phyloP scores from a whole-genome alignment of 106 monocot genomes.

The Phalaenopsis equestris region DNA sequence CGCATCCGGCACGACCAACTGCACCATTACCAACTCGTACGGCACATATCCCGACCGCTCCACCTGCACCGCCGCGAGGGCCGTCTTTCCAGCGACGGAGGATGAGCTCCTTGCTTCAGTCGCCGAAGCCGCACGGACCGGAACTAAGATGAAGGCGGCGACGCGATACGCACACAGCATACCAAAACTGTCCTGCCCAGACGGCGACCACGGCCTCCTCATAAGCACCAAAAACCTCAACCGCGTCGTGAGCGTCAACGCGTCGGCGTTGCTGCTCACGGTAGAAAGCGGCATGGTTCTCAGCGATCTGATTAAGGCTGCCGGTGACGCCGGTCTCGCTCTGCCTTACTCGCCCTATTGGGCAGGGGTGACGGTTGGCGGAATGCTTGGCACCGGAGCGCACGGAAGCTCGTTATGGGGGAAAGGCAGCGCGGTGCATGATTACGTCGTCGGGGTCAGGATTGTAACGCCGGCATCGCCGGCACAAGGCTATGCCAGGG shows the following conservation, averaged over 20 bases:
- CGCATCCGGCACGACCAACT: conserved; percentile 15
- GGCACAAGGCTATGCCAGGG: conserved; percentile 22
- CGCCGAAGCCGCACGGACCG: conserved; percentile 14
- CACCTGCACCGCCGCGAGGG: conserved; percentile 20
- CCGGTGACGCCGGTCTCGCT: conserved; percentile 25
- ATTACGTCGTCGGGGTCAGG: conserved; percentile 35
- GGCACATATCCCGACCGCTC: conserved; percentile 37
- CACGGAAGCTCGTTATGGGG: conserved; percentile 54
- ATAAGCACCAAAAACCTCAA: conserved; percentile 39
- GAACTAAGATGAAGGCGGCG: conserved; percentile 38
- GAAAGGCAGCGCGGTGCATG: conserved; percentile 46
- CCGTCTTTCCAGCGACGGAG: conserved; percentile 27
- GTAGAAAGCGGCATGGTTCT: conserved; percentile 32
- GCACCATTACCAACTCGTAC: conserved; percentile 47
- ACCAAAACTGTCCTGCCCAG: conserved; percentile 53
- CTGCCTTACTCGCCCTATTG: conserved; percentile 35
- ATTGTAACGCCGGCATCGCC: conserved; percentile 19
- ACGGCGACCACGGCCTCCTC: conserved; percentile 25
- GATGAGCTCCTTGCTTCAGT: conserved; percentile 28
- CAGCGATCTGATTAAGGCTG: conserved; percentile 23
- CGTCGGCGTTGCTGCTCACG: conserved; percentile 13
- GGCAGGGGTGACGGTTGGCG: conserved; percentile 45
- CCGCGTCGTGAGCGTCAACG: conserved; percentile 18
- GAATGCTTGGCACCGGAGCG: conserved; percentile 39
- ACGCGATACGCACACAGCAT: conserved; percentile 43